Evolutionary conservation across 164 flowering plant genomes (phyloP).

Genomic region (Warburgia ugandensis): DNA sequence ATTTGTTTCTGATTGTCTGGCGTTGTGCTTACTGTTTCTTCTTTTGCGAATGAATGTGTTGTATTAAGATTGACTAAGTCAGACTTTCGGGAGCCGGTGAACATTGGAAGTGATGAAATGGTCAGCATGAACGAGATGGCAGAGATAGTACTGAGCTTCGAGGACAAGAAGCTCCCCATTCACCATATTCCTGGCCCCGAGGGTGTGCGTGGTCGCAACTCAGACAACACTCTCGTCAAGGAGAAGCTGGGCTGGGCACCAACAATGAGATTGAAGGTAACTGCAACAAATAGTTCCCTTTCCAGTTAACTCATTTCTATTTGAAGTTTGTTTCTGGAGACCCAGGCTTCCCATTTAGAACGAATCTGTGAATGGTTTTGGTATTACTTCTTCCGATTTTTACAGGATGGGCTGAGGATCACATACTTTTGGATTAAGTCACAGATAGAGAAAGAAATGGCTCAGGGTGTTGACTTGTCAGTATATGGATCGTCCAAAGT

Average conservation of each 20-base stretch:
- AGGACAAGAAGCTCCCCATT: slow-evolving; percentile 74
- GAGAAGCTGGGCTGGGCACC: slow-evolving; percentile 99
- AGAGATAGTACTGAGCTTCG: slow-evolving; percentile 87
- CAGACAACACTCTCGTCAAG: slow-evolving; percentile 89
- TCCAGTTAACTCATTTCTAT: too few species aligned
- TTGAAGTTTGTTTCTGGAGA: too few species aligned
- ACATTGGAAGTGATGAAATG: slow-evolving; percentile 98
- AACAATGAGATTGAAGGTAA: slow-evolving; percentile 84
- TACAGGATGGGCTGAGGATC: slow-evolving; percentile 84
- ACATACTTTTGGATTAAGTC: slow-evolving; percentile 96
- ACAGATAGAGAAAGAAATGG: slow-evolving; percentile 87
- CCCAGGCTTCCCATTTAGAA: too few species aligned
- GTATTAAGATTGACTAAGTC: slow-evolving; percentile 75
- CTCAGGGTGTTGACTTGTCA: slow-evolving; percentile 53
- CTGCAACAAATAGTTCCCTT: too few species aligned
- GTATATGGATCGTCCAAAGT: slow-evolving; percentile 90
- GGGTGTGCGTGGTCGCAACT: slow-evolving; percentile 93
- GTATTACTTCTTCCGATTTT: slow-evolving; percentile 2
- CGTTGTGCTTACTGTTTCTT: background rate
- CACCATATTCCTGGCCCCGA: slow-evolving; percentile 97
- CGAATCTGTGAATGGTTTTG: too few species aligned
- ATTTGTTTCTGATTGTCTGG: background rate
- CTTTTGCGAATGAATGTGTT: background rate
- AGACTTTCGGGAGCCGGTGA: slow-evolving; percentile 90
- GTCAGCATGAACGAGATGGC: slow-evolving; percentile 99